phyloP scores from a whole-genome alignment of 2,329 filamentous ascomycete species.

The Proliferodiscus dingleyae region DNA sequence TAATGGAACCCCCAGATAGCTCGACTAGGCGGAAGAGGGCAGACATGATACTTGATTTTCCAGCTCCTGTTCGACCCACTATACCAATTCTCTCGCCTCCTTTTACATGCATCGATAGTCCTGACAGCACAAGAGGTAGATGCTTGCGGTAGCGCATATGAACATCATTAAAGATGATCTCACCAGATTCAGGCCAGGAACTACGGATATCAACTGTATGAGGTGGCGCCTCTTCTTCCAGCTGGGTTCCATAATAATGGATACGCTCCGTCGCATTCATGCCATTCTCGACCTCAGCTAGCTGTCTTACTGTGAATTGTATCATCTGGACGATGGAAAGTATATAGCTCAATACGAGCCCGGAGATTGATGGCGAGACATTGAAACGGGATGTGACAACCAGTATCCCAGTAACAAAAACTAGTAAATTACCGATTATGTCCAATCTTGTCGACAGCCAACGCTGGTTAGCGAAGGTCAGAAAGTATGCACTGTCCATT shows the following conservation, averaged over 20 bases:
- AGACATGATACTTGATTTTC: constrained; percentile 80
- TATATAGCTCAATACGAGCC: constrained; percentile 89
- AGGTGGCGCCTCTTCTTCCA: constrained; percentile 85
- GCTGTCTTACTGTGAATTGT: constrained; percentile 88
- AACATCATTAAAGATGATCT: constrained; percentile 70
- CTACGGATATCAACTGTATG: constrained; percentile 68
- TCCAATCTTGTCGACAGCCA: constrained; percentile 88
- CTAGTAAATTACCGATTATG: constrained; percentile 73
- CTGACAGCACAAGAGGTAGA: constrained; percentile 68
- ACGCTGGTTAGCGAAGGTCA: constrained; percentile 92
- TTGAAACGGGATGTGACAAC: constrained; percentile 88
- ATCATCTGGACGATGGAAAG: constrained; percentile 91
- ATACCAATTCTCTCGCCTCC: constrained; percentile 78
- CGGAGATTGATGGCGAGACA: constrained; percentile 78
- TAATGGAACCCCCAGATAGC: constrained; percentile 56
- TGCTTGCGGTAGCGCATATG: constrained; percentile 73
- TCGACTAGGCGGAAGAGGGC: constrained; percentile 74
- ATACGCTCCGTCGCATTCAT: constrained; percentile 96
- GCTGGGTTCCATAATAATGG: constrained; percentile 78
- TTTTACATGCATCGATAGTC: constrained; percentile 64
- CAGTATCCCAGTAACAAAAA: constrained; percentile 83
- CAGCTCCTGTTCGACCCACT: constrained; percentile 75
- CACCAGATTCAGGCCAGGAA: constrained; percentile 81
- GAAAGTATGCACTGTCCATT: constrained; percentile 91
- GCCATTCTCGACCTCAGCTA: constrained; percentile 94